Evolutionary conservation across 2,329 filamentous ascomycete species (phyloP).

Genomic region (Fusarium cicatricum): DNA sequence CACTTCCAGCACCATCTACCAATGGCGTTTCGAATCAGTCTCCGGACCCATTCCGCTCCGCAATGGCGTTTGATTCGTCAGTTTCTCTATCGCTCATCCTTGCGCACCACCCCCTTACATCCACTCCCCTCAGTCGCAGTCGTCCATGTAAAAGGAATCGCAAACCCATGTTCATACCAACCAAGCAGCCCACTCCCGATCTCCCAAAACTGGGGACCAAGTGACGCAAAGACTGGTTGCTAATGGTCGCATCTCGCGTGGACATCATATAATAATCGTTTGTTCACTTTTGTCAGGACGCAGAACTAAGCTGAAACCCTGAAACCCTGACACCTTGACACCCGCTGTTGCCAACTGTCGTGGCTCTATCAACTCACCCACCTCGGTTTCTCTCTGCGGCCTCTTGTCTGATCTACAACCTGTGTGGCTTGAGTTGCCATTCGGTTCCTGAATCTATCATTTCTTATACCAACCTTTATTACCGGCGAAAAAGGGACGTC

Average conservation of each 20-base stretch:
- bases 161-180: not conserved
- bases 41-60: slow-evolving; percentile 3
- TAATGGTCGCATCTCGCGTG: not conserved
- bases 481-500: not conserved
- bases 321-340: too few relatives aligned
- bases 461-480: not conserved
- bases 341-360: not conserved
- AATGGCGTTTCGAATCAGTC: not conserved
- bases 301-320: not conserved
- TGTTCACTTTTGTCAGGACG: slow-evolving; percentile 2
- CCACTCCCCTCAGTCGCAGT: slow-evolving; percentile 11
- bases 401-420: not conserved
- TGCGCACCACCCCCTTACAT: not conserved
- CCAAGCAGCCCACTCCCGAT: too few relatives aligned
- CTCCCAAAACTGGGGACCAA: slow-evolving; percentile 1
- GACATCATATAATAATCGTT: slow-evolving; percentile 13
- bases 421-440: not conserved
- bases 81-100: slow-evolving; percentile 5
- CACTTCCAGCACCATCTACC: not conserved
- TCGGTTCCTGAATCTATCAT: not conserved
- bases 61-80: not conserved
- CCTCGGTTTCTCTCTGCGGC: not conserved
- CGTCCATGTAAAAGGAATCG: not conserved
- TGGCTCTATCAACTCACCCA: not conserved
- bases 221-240: slow-evolving; percentile 21